Conservation (phyloP, 768 basidiomycete species). For the Lactarius hatsudake region DNA sequence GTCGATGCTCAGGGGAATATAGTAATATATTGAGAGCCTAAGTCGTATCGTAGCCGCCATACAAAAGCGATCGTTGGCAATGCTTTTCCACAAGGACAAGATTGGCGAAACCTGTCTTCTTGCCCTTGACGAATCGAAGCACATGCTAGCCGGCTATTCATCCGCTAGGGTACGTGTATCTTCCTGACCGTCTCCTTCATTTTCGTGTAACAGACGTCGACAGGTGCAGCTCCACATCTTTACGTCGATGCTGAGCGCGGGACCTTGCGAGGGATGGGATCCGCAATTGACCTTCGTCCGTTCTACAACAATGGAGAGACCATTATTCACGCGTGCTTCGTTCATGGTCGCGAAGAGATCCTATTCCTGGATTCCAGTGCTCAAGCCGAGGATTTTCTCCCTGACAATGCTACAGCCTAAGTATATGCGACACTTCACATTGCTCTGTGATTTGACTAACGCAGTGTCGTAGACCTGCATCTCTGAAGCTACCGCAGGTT, state of each 20-base stretch:
- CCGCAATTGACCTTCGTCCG: slow-evolving; percentile 38
- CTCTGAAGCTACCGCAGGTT: slow-evolving; percentile 37
- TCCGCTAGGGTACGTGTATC: slow-evolving; percentile 38
- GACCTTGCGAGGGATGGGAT: slow-evolving; percentile 43
- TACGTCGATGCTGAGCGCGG: slow-evolving; percentile 43
- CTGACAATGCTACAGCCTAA: slow-evolving; percentile 52
- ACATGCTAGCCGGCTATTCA: slow-evolving; percentile 47
- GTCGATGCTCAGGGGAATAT: neutral
- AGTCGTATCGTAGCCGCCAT: neutral
- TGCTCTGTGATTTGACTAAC: neutral
- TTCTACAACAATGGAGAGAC: slow-evolving; percentile 40
- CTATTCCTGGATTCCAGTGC: slow-evolving; percentile 46
- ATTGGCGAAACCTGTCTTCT: slow-evolving; percentile 46
- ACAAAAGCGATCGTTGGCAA: neutral
- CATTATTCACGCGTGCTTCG: slow-evolving; percentile 44
- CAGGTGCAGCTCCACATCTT: slow-evolving; percentile 45
- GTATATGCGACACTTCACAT: slow-evolving; percentile 31
- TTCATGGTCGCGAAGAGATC: slow-evolving; percentile 52
- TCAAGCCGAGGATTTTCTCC: slow-evolving; percentile 51
- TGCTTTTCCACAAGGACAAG: slow-evolving; percentile 42
- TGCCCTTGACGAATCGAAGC: slow-evolving; percentile 52
- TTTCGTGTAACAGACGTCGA: neutral
- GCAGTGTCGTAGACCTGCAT: slow-evolving; percentile 41
- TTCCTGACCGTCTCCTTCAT: neutral
- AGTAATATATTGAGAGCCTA: slow-evolving; percentile 4